phyloP scores from a whole-genome alignment of 345 rosid genomes.

The Salix dunnii region DNA sequence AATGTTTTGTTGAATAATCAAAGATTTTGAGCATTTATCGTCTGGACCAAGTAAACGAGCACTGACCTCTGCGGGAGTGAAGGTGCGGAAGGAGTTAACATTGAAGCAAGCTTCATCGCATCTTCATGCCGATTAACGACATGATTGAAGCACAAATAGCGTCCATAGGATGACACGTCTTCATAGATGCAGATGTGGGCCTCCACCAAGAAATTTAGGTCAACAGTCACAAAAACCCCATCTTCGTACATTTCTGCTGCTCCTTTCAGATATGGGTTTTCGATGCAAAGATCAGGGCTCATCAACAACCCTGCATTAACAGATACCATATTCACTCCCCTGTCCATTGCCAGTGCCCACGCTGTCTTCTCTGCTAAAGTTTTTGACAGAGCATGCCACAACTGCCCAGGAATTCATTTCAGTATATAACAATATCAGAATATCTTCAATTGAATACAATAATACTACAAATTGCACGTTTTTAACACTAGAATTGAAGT shows the following conservation, averaged over 20 bases:
- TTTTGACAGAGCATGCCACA: conserved; percentile 66
- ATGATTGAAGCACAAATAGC: conserved; percentile 61
- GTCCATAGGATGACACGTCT: conserved; percentile 52
- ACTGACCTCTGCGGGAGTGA: conserved; percentile 33
- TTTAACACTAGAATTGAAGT: not conserved
- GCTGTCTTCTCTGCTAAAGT: conserved; percentile 64
- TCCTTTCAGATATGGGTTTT: conserved; percentile 55
- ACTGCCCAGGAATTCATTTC: conserved; percentile 24
- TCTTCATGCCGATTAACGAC: conserved; percentile 38
- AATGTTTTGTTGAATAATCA: no score
- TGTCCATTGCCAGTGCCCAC: conserved; percentile 79
- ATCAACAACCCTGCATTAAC: conserved; percentile 54
- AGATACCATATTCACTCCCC: conserved; percentile 57
- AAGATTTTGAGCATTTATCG: not conserved
- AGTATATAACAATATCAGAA: not conserved
- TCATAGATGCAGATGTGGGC: conserved; percentile 58
- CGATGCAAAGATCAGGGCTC: conserved; percentile 40
- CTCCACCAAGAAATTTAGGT: conserved; percentile 41
- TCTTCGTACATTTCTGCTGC: conserved; percentile 75
- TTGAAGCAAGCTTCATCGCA: conserved; percentile 37
- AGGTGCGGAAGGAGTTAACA: conserved; percentile 29
- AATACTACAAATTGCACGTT: not conserved
- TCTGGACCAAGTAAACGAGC: no score
- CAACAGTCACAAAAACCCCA: conserved; percentile 58
- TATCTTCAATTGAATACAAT: not conserved